Conservation (phyloP, 2,329 filamentous ascomycete species). For the Chaetomium strumarium region DNA sequence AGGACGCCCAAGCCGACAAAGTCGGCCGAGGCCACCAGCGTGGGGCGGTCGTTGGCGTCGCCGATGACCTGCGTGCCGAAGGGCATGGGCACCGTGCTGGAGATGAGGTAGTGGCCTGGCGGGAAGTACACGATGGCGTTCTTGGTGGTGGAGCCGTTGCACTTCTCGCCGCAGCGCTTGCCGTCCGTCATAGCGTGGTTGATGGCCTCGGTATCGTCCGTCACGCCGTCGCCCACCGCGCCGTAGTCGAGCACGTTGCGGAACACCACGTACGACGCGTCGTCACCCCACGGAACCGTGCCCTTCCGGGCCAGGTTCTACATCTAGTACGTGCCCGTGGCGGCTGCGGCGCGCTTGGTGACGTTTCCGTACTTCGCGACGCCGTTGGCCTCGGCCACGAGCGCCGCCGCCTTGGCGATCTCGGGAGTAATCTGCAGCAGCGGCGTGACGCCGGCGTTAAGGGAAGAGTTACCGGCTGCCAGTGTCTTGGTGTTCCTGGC, state of each 20-base stretch:
- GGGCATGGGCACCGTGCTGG: slow-evolving; percentile 67
- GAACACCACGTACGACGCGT: slow-evolving; percentile 60
- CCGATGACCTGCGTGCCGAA: slow-evolving; percentile 90
- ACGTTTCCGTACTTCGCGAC: too few relatives aligned
- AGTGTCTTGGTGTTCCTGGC: too few relatives aligned
- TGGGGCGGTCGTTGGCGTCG: slow-evolving; percentile 69
- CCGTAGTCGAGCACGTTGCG: slow-evolving; percentile 74
- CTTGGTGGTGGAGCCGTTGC: slow-evolving; percentile 65
- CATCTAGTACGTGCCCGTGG: slow-evolving; percentile 23
- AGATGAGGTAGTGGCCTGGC: slow-evolving; percentile 73
- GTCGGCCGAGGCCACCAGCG: slow-evolving; percentile 48
- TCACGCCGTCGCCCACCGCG: slow-evolving; percentile 58
- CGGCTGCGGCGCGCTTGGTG: too few relatives aligned
- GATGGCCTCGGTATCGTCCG: slow-evolving; percentile 85
- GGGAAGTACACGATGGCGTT: slow-evolving; percentile 93
- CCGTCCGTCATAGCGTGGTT: slow-evolving; percentile 73
- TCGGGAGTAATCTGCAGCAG: too few relatives aligned
- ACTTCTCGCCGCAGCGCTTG: slow-evolving; percentile 61
- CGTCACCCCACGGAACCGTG: slow-evolving; percentile 27
- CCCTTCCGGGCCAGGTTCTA: slow-evolving; percentile 19
- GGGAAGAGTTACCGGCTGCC: too few relatives aligned
- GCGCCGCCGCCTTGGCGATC: too few relatives aligned
- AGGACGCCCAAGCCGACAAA: too few relatives aligned
- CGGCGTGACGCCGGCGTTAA: too few relatives aligned
- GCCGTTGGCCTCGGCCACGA: too few relatives aligned